Conservation (phyloP, 78 protist species). For the Protostelium mycophagum region DNA sequence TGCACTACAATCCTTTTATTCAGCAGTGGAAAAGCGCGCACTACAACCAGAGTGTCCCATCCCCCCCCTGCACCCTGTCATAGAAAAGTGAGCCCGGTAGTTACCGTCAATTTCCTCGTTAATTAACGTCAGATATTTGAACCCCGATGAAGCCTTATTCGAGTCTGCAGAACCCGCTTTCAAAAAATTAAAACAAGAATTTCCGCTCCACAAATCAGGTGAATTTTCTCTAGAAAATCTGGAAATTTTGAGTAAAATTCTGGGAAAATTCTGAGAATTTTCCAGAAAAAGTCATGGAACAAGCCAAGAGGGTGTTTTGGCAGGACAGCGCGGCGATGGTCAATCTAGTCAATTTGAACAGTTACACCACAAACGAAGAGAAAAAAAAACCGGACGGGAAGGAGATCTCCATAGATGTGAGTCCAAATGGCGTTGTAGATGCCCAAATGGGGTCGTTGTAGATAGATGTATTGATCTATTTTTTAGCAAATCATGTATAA, state of each 20-base stretch:
- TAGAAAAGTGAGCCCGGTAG: not conserved
- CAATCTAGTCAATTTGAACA: conserved; percentile 28
- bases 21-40: conserved; percentile 58
- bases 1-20: conserved; percentile 56
- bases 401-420: conserved; percentile 36
- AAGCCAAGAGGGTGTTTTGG: not conserved
- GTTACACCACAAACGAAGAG: conserved; percentile 30
- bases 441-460: not conserved
- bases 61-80: conserved; percentile 58
- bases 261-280: too few species aligned
- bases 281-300: not conserved
- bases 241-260: too few species aligned
- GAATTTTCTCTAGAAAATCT: too few species aligned
- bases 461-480: not conserved
- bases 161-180: conserved; percentile 34
- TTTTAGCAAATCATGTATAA: conserved; percentile 24
- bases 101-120: too few species aligned
- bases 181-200: conserved; percentile 11
- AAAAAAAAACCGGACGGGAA: conserved; percentile 23
- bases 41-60: conserved; percentile 28
- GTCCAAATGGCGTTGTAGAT: not conserved
- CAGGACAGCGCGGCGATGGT: not conserved
- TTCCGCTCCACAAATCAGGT: conserved; percentile 33
- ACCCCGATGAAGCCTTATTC: conserved; percentile 31
- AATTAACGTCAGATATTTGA: conserved; percentile 11